Percentiles rank a stretch among this genome's conserved stretches.
Evolutionary conservation across 352 stramenopile species (phyloP).

Genomic region (Aphanomyces invadans): DNA sequence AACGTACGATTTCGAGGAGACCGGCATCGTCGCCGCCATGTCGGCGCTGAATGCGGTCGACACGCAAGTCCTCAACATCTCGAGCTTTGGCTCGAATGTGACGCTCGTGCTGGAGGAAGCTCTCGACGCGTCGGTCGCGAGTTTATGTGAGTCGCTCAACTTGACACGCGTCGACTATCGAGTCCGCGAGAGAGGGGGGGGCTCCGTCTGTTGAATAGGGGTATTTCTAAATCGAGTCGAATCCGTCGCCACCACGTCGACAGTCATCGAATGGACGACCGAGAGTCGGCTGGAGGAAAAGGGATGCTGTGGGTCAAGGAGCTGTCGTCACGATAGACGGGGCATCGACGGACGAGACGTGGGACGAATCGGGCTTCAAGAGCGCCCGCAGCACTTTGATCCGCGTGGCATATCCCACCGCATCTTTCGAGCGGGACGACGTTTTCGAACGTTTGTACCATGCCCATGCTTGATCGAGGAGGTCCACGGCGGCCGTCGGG

Average conservation of each 20-base stretch:
- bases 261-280: no score
- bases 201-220: neutral
- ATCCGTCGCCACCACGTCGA: no score
- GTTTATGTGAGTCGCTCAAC: conserved; percentile 51
- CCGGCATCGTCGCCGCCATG: conserved; percentile 79
- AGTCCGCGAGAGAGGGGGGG: conserved; percentile 31
- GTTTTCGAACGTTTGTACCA: neutral
- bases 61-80: conserved; percentile 79
- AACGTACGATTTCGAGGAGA: conserved; percentile 80
- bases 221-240: no score
- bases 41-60: conserved; percentile 61
- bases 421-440: neutral
- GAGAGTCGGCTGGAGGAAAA: no score
- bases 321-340: no score
- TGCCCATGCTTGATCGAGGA: neutral
- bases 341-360: no score
- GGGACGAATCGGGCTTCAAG: neutral
- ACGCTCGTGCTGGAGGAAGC: conserved; percentile 75
- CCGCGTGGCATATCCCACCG: neutral
- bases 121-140: conserved; percentile 60
- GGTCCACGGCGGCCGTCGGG: neutral
- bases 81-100: conserved; percentile 78
- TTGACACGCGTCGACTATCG: conserved; percentile 49
- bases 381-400: conserved; percentile 2
- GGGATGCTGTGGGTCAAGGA: no score